Evolutionary conservation across 371 early-diverging fungal genomes (phyloP), one percentile per base, ranked within the genome.

Genomic region (Chytridium lagenaria): DNA sequence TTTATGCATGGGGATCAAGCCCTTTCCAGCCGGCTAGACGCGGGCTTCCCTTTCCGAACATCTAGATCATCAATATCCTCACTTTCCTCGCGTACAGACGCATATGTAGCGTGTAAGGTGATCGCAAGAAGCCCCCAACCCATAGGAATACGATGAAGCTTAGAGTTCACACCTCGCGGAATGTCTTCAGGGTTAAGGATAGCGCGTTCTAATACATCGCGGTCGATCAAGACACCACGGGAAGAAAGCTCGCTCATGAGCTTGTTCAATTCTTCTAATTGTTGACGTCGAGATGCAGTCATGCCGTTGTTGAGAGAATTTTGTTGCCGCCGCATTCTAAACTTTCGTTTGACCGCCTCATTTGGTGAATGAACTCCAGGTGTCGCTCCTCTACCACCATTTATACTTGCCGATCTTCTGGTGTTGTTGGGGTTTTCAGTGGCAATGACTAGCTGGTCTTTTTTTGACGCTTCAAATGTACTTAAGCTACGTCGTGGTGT

Each of bases 1-100:
- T 36, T 72, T 72, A 49, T 72, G 69, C 2, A 55, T 33, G 10
- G 72, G 72, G 16, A 72, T 37, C 1, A 40, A 2, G 30, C 51
- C 68, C 22, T 68, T 16, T 12, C 22, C 28, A 7, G 39, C 10
- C 36, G 66, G 22, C 36, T 22, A n/a, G 44, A 37, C 44, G 2
- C 30, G 2, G 66, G 44, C 19, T 16, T n/a, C 15, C 66, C 44
- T 22, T 19, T 22, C 10, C 19, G 28, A 5, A 40, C 10, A 10
- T 12, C n/a, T 36, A 37, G 7, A 61, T 61, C 61, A 23, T 61
- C 61, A 28, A 31, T 34, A 12, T 31, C 36, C 2, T 12, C 37
- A 34, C 30, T 15, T 36, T 37, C 19, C 15, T 61, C 61, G 7
- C 61, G 31, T 30, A 12, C 10, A 23, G 16, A 15, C 7, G 57